Base-by-base conservation (phyloP, 768 basidiomycete genomes). In the Hygrocybe punicea region DNA sequence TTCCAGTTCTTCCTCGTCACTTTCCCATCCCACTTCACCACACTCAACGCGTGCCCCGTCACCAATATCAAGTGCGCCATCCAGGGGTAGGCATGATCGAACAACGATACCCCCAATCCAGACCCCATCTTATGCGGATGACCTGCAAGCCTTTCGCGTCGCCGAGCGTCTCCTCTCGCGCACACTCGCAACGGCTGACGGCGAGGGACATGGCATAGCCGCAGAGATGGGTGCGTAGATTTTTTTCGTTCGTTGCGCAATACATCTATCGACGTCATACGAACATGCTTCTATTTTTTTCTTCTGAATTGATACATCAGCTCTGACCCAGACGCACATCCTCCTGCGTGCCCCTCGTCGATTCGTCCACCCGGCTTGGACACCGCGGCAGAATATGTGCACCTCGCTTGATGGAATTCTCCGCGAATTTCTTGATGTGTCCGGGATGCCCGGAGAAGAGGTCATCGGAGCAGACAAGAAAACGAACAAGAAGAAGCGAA, bases 301-400 rank as follows among this genome's bases (percentile, higher is more conserved):
- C 49, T 3, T 53, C 23, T 33, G 23, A 9, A 47, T 4, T 40
- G 4, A 40, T 35, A 13, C 24, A 24, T 16, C 42, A 80, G 79
- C 75, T 2, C 76, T 78, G 2, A 77, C 77, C 0, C 77, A 78
- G 56, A 77, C 75, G n/a, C 74, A 80, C 56, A 66, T 80, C 35
- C 69, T 80, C 24, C 62, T 80, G 21, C 77, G 75, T 29, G 79
- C 79, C 1, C 79, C 79, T 1, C 66, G 79, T n/a, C 66, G 71
- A n/a, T 79, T 80, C 63, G 52, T 52, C 11, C 79, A 80, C 55
- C 77, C 78, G 3, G 70, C 77, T 5, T 80, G 79, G 78, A 67
- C 77, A 25, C 78, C 78, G 35, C 71, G 76, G 21, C 81, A 79
- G 60, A 78, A 76, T 58, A 59, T 76, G 6, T 69, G 71, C 1